These are phyloP conservation scores for Neocucurbitaria cava DNA, from an alignment of 2,329 filamentous ascomycete genomes.

Conservation along the genomic window DNA sequence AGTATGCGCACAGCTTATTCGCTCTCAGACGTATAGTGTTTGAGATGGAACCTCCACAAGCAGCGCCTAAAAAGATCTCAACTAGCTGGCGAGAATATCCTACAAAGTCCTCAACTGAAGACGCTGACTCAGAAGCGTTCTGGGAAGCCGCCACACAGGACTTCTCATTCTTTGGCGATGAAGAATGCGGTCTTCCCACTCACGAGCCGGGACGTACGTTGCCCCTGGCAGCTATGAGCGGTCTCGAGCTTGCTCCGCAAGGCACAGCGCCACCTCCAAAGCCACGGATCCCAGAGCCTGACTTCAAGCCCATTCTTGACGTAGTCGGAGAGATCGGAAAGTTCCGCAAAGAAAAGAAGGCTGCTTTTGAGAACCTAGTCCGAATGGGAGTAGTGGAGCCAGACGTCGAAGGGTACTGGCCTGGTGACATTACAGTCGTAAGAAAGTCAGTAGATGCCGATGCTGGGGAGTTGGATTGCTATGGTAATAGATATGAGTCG, in stretches of 20 bases:
- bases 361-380: constrained; percentile 53
- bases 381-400: constrained; percentile 39
- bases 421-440: constrained; percentile 65
- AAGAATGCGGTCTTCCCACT: constrained; percentile 61
- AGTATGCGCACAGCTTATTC: constrained; percentile 61
- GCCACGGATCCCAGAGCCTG: constrained; percentile 2
- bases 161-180: constrained; percentile 67
- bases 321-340: constrained; percentile 61
- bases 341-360: constrained; percentile 62
- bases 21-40: constrained; percentile 63
- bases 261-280: constrained; percentile 14
- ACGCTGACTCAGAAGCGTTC: constrained; percentile 64
- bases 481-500: constrained; percentile 62
- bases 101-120: constrained; percentile 64
- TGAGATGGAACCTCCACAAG: constrained; percentile 50
- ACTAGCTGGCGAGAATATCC: constrained; percentile 55
- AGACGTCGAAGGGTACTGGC: constrained; percentile 64
- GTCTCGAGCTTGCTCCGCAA: constrained; percentile 44
- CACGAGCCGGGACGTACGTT: constrained; percentile 54
- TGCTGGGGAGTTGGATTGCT: constrained; percentile 56
- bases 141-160: constrained; percentile 66
- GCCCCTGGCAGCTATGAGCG: constrained; percentile 56
- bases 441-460: constrained; percentile 51
- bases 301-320: constrained; percentile 47
- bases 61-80: constrained; percentile 43